A percentile compares a stretch with the other conserved stretches of the same genome.
Conservation (phyloP, 1,284 basidiomycete species). For the Meripilus lineatus region DNA sequence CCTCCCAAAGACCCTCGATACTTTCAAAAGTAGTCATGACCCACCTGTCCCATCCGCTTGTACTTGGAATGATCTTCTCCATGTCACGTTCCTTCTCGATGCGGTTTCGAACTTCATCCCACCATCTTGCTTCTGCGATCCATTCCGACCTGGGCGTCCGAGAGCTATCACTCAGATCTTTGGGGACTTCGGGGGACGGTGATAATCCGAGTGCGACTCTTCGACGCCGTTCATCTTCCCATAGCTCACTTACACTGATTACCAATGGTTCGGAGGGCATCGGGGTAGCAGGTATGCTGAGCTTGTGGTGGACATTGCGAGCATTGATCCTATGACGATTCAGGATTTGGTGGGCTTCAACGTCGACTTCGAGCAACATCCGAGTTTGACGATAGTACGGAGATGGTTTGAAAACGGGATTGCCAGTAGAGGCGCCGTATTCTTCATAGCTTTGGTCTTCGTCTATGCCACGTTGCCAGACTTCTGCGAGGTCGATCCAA, state of each 20-base stretch:
- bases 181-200: conserved; percentile 63
- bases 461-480: conserved; percentile 46
- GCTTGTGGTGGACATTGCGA: conserved; percentile 72
- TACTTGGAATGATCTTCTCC: conserved; percentile 14
- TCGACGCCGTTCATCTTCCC: conserved; percentile 88
- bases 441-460: conserved; percentile 9
- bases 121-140: conserved; percentile 66
- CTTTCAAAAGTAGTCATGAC: conserved; percentile 89
- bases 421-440: conserved; percentile 1
- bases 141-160: conserved; percentile 56
- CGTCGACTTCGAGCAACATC: conserved; percentile 83
- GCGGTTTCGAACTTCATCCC: conserved; percentile 55
- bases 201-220: conserved; percentile 60
- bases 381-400: conserved; percentile 64
- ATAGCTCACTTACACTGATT: conserved; percentile 85
- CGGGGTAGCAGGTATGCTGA: conserved; percentile 51
- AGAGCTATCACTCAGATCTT: conserved; percentile 58
- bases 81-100: conserved; percentile 46
- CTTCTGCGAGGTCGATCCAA: conserved; percentile 69
- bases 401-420: conserved; percentile 36
- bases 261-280: conserved; percentile 75
- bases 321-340: conserved; percentile 70
- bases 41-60: conserved; percentile 50
- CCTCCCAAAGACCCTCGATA: conserved; percentile 71
- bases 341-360: conserved; percentile 76